A percentile compares a stretch with the other conserved stretches of the same genome.
phyloP scores from a whole-genome alignment of 2,329 filamentous ascomycete species.

The Periconia macrospinosa region DNA sequence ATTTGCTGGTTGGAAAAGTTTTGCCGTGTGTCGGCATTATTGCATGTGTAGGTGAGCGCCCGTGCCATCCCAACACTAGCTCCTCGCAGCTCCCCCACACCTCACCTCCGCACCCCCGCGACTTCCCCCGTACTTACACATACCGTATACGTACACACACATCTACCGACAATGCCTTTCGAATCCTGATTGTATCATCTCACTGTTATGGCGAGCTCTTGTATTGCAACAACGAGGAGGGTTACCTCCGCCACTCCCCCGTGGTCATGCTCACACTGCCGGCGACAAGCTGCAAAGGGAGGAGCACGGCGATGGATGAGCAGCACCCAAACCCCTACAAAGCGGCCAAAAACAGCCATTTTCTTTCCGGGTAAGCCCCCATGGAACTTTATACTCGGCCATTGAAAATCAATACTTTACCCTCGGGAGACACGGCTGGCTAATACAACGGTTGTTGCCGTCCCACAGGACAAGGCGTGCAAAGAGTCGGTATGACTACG shows the following conservation, averaged over 20 bases:
- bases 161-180: neutral
- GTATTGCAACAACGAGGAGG: constrained; percentile 9
- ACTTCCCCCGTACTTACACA: neutral
- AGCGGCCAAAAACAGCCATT: constrained; percentile 41
- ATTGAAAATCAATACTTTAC: neutral
- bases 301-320: constrained; percentile 32
- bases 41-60: neutral
- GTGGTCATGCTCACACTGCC: constrained; percentile 21
- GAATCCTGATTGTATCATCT: constrained; percentile 1
- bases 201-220: constrained; percentile 19
- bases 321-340: constrained; percentile 21
- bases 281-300: constrained; percentile 6
- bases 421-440: neutral
- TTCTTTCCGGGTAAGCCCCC: constrained; percentile 41
- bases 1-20: neutral
- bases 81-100: neutral
- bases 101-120: neutral
- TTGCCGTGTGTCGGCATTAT: neutral
- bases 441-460: constrained; percentile 9
- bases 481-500: constrained; percentile 82
- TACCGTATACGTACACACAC: neutral
- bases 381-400: neutral
- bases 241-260: constrained; percentile 13
- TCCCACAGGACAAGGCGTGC: constrained; percentile 76
- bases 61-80: no score